Evolutionary conservation across 2,329 filamentous ascomycete species (phyloP), one percentile per base, ranked within the genome.

Genomic region (Didymella exigua): DNA sequence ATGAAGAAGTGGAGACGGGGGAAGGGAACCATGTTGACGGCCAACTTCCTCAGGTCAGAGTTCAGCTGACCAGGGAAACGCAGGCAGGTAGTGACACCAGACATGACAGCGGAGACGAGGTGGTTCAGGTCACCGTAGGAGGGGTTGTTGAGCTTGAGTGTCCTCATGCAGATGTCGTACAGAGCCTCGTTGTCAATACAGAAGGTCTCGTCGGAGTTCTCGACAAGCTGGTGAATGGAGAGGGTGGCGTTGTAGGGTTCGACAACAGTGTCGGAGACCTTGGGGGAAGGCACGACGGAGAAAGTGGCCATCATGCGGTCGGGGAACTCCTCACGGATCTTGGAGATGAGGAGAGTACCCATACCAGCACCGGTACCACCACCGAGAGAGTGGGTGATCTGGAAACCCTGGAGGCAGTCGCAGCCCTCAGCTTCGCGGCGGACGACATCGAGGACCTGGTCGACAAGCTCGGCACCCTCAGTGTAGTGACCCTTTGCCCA

Each of bases 401-500:
- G 95, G 89, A 99, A 99, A 79, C 95, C 95, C 84, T 99, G 95
- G 64, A 99, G 93, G 87, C 91, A 97, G 86, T 99, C 95, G 78
- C 95, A 98, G 79, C 90, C 91, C 84, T 99, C 95, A 69, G 95
- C 93, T 86, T 99, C 95, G 75, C 95, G 93, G 78, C 95, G 95
- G 77, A 99, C 93, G 67, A 99, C 95, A 78, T 98, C 95, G 71
- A 99, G 88, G 70, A 99, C 95, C 76, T 97, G 86, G 84, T 99
- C 95, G 70, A 99, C 95, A 63, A 98, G 87, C 84, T 99, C 95
- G 70, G 95, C 95, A 87, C 95, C 95, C 85, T 99, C 95, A 66
- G 95, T 99, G 87, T 99, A 99, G 81, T 99, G 95, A 83, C 95
- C 95, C 89, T 98, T 99, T 81, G 95, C 95, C 95, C 95, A 99